A percentile compares a stretch with the other conserved stretches of the same genome.
Conservation (phyloP, 2,329 filamentous ascomycete genomes). For the Magnaporthiopsis incrustans region DNA sequence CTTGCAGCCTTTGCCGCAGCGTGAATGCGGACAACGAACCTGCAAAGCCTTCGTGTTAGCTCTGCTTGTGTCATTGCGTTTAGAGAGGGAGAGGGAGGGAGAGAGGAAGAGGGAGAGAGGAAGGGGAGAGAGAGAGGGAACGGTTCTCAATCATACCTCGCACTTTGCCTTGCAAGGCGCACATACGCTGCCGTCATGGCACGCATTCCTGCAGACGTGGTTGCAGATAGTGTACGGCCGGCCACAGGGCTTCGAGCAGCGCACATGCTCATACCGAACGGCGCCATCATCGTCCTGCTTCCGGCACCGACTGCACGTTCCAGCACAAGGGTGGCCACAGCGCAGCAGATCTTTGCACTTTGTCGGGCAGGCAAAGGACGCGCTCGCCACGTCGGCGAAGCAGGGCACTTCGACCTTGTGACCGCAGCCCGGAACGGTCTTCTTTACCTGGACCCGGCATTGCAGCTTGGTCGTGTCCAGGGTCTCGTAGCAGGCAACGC, state of each 20-base stretch:
- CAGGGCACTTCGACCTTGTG: conserved; percentile 47
- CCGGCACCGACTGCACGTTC: conserved; percentile 41
- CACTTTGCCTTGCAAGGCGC: conserved; percentile 40
- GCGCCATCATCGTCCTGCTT: conserved; percentile 21
- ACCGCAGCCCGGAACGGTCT: conserved; percentile 42
- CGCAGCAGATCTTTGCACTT: conserved; percentile 35
- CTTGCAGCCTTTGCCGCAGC: conserved; percentile 12
- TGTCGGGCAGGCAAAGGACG: conserved; percentile 36
- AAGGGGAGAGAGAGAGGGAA: too few relatives aligned
- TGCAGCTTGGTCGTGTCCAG: conserved; percentile 36
- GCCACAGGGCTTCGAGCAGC: conserved; percentile 41
- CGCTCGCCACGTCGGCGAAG: conserved; percentile 30
- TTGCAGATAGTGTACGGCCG: conserved; percentile 33
- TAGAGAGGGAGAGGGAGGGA: too few relatives aligned
- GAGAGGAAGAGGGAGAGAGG: too few relatives aligned
- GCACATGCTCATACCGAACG: conserved; percentile 32
- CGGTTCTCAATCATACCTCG: conserved; percentile 35
- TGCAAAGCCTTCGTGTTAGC: background rate
- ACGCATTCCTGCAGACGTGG: conserved; percentile 39
- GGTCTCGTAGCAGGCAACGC: conserved; percentile 28
- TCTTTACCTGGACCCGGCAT: conserved; percentile 39
- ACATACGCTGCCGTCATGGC: conserved; percentile 43
- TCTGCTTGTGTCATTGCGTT: too few relatives aligned
- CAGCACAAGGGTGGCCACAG: conserved; percentile 53
- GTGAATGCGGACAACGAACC: conserved; percentile 41